Percentiles rank a stretch among this genome's conserved stretches.
Conservation (phyloP, 2,329 filamentous ascomycete species). For the Cordyceps javanica region DNA sequence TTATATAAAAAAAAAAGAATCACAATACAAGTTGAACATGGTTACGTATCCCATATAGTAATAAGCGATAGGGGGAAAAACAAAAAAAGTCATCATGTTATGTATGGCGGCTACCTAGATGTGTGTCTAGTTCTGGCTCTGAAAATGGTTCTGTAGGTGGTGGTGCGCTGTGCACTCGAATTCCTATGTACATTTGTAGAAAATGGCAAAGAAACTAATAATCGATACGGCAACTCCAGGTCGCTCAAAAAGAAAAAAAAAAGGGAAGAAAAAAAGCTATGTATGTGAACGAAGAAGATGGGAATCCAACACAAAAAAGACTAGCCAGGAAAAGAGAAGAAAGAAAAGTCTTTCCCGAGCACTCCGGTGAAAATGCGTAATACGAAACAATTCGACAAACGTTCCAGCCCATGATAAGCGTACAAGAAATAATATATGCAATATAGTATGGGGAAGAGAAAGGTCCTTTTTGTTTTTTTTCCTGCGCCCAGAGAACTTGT, state of each 20-base stretch:
- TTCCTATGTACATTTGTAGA: not conserved
- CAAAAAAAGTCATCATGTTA: not conserved
- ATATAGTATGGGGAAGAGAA: not conserved
- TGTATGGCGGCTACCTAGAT: not conserved
- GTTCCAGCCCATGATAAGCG: not conserved
- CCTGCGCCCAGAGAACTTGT: too few relatives aligned
- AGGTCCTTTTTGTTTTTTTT: not conserved
- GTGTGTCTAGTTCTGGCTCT: not conserved
- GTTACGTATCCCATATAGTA: not conserved
- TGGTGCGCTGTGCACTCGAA: not conserved
- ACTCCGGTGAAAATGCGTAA: slow-evolving; percentile 4
- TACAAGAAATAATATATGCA: slow-evolving; percentile 1
- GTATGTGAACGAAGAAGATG: not conserved
- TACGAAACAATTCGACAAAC: not conserved
- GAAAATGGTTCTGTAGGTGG: not conserved
- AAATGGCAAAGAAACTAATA: not conserved
- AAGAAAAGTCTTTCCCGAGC: not conserved
- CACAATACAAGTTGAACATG: not conserved
- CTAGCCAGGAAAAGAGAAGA: not conserved
- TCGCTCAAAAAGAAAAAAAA: too few relatives aligned
- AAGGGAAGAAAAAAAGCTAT: too few relatives aligned
- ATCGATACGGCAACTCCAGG: slow-evolving; percentile 1
- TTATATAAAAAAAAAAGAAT: not conserved
- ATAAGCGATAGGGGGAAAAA: not conserved
- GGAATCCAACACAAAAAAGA: not conserved